Base-by-base conservation (phyloP, 805 yeast species). In the Komagataella ulmi region DNA sequence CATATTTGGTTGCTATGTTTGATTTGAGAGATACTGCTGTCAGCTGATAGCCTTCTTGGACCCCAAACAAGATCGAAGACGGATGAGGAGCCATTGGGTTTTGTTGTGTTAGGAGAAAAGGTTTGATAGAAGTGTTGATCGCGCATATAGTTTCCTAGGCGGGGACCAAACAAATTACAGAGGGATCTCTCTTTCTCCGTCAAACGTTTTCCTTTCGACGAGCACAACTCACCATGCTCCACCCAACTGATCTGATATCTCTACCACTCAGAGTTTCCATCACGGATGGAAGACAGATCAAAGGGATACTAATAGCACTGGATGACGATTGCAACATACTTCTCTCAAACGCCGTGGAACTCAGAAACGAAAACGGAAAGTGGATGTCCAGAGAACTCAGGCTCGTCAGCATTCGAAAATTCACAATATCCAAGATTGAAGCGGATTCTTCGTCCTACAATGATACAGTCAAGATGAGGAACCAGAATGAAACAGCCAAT, bases 331-430 rank as follows among this genome's bases (percentile, higher is more conserved):
- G 68, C 17, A 74, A 74, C 52, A 50, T 73, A 5, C 58, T 74
- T 17, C 54, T 74, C 19, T 68, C 75, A 44, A 66, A 69, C 52
- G 74, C 68, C 7, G 55, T 54, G 10, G 79, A 74, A 52, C 30
- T 12, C 30, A 50, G 52, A 3, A 54, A 51, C 30, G 45, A 49
- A 1, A 54, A 54, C 14, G 58, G 55, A 12, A 21, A 48, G 7
- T 7, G 23, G 24, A 46, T 48, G 7, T 55, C 55, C 14, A 50
- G 83, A 55, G 69, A 69, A 47, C 57, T 77, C 45, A 83, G 83
- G 0, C 59, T 78, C 7, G 80, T 79, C n/a, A 76, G 82, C 56
- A 70, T 79, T 2, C 81, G 80, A 0, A 63, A 67, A 50, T 55
- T 57, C 1, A 64, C 77, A 3, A 71, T 77, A 2, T 49, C 53